Base-by-base conservation (phyloP, 179 eudicot species). In the Beta macrorhiza region DNA sequence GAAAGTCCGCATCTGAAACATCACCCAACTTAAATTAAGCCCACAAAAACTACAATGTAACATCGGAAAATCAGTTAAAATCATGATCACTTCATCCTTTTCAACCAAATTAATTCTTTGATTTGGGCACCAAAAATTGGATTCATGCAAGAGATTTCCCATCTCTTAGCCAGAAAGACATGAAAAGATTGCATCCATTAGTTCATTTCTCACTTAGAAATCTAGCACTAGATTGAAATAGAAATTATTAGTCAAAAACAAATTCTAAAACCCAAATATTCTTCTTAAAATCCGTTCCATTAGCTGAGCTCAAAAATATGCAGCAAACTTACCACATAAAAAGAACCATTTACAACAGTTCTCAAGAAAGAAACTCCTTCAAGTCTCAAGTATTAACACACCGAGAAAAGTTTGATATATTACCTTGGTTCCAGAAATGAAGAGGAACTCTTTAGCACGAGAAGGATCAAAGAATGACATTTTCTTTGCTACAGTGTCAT, bases 391-490 rank as follows among this genome's bases (percentile, higher is more conserved):
- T 44, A 68, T 51, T 52, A 62, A 32, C 53, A 74, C 61, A 44
- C 12, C 52, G 44, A 47, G 42, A 63, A 19, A 8, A 22, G 44
- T 58, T 5, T 1, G 59, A n/a, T 29, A 42, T 13, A 42, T 84
- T 85, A 89, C 98, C 98, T 94, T 94, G 71, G 98, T 94, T 62
- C 98, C 98, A 59, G 98, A 94, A 76, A 94, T 94, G 90, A 94
- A 94, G 72, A 94, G 90, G 85, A 94, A 94, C 72, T 94, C 98
- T 87, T 89, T 84, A 70, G 97, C 92, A 64, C 97, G 95, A 71
- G 95, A 92, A 74, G 97, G 97, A 76, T 94, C 97, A 82, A 94
- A 94, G 85, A 94, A 94, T 19, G 97, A 92, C 98, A 94, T 94
- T 81, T 85, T 85, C 87, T 86, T 86, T 80, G 89, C 93, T 25